Evolutionary conservation across 139 green algal genomes (phyloP), one percentile per base, ranked within the genome.

Genomic region (Protoeuglena noctilucae): DNA sequence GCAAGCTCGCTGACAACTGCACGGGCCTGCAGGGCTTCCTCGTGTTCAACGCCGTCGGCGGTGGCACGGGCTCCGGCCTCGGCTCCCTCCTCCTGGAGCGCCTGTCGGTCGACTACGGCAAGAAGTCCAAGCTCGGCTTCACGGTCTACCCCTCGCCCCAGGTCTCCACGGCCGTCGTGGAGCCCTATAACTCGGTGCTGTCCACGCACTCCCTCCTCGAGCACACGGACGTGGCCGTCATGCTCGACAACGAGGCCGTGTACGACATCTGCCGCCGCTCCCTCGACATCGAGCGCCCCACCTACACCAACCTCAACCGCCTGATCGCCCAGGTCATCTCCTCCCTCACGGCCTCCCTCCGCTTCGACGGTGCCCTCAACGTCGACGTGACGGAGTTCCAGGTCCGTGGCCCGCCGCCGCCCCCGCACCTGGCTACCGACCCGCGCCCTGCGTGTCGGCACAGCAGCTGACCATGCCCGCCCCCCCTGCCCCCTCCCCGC

Each of bases 101-200:
- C 66, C 83, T 94, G 65, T 93, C 79, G 29, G 89, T 96, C 1
- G 90, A 98, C 80, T 98, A 98, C 63, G 90, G 89, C 78, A 98
- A 97, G 82, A 98, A 98, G 79, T 94, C 83, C 72, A 98, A 98
- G 86, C 81, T 98, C 40, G 86, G 83, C 69, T 95, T 95, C 84
- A 93, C 86, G 29, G 73, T 95, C 16, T 95, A 94, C 76, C 87
- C 87, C 48, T 92, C 79, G 19, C 87, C 87, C 57, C 75, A 89
- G 71, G 79, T 96, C 34, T 94, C 86, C 43, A 95, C 83, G 48
- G 84, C 87, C 43, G 87, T 95, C 30, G 86, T 94, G 1, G 87
- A 95, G 82, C 86, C 86, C 31, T 96, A 94, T 81, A 94, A 96
- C 84, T 89, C 79, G 19, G 87, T 96, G 53, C 76, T 96, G 60